These are phyloP conservation scores for Grifola frondosa DNA, from an alignment of 1,284 basidiomycete species.

Conservation along the genomic window DNA sequence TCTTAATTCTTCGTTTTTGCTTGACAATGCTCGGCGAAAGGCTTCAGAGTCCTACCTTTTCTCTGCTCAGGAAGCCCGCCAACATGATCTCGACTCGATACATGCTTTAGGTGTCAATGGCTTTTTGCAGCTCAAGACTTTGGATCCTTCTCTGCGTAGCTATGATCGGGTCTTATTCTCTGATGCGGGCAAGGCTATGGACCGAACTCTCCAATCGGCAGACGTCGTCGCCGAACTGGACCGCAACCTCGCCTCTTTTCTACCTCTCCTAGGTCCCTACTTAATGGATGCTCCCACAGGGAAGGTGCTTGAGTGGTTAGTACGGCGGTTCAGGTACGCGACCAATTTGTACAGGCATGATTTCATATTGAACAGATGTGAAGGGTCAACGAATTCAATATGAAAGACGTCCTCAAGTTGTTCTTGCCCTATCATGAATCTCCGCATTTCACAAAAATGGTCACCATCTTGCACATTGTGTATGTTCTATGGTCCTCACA, in stretches of 20 bases:
- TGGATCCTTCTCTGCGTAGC: constrained; percentile 63
- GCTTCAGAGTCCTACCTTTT: constrained; percentile 83
- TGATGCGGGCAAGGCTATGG: constrained; percentile 71
- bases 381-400: constrained; percentile 94
- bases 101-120: constrained; percentile 83
- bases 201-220: constrained; percentile 78
- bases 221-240: constrained; percentile 69
- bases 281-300: constrained; percentile 81
- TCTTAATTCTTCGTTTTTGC: constrained; percentile 66
- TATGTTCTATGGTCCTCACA: constrained; percentile 35
- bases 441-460: constrained; percentile 91
- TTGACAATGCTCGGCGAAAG: constrained; percentile 56
- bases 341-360: not conserved
- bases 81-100: constrained; percentile 86
- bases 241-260: constrained; percentile 58
- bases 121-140: constrained; percentile 70
- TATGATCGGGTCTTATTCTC: constrained; percentile 85
- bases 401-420: constrained; percentile 73
- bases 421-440: constrained; percentile 97
- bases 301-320: constrained; percentile 95
- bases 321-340: constrained; percentile 82
- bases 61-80: constrained; percentile 74
- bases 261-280: constrained; percentile 77
- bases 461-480: constrained; percentile 82
- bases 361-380: not conserved